A percentile compares a stretch with the other conserved stretches of the same genome.
Conservation (phyloP, 2,329 filamentous ascomycete species). For the Alternaria conjuncta region DNA sequence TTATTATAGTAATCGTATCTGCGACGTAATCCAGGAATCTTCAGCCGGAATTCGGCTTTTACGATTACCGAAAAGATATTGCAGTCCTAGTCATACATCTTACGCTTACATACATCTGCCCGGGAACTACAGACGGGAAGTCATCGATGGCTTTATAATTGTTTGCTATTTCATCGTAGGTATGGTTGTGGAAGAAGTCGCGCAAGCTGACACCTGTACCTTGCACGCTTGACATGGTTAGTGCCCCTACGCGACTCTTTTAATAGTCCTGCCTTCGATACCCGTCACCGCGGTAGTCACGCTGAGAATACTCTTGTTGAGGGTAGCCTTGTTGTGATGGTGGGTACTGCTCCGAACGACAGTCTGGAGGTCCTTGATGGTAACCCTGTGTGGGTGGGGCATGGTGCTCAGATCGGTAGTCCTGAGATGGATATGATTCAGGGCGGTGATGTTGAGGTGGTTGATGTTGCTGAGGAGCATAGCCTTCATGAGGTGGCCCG, state of each 20-base stretch:
- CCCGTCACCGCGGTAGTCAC: slow-evolving; percentile 11
- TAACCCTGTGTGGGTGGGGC: slow-evolving; percentile 5
- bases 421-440: not conserved
- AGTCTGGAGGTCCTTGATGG: slow-evolving; percentile 2
- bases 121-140: not conserved
- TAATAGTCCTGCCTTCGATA: slow-evolving; percentile 17
- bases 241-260: not conserved
- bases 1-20: not conserved
- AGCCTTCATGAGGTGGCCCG: slow-evolving; percentile 4
- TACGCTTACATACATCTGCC: not conserved
- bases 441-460: slow-evolving; percentile 3
- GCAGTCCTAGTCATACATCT: not conserved
- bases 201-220: not conserved
- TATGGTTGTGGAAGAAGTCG: not conserved
- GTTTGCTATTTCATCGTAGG: not conserved
- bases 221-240: not conserved
- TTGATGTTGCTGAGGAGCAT: slow-evolving; percentile 2
- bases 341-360: slow-evolving; percentile 1
- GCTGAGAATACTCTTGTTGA: slow-evolving; percentile 11
- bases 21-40: not conserved
- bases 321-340: slow-evolving; percentile 6
- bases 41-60: not conserved
- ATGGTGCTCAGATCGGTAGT: slow-evolving; percentile 4
- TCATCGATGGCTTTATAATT: not conserved
- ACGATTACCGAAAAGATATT: not conserved